phyloP scores from a whole-genome alignment of 305 asterid genomes.

The Ilex paraguariensis region DNA sequence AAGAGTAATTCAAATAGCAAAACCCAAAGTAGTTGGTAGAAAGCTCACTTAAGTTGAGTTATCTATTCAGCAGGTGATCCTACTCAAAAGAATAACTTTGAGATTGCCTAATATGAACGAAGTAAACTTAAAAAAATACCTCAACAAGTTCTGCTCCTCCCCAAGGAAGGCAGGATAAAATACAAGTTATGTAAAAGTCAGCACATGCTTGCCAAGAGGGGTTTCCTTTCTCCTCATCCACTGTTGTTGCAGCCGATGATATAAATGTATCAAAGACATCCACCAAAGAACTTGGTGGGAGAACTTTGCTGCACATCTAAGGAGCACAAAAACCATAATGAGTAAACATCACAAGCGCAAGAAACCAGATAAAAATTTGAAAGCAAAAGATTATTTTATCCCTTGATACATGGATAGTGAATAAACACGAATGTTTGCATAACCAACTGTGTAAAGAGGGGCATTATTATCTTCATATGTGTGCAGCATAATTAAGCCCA shows the following conservation, averaged over 20 bases:
- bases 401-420: neutral
- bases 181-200: slow-evolving; percentile 82
- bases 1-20: too few relatives aligned
- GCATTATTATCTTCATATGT: too few relatives aligned
- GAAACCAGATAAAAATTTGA: neutral
- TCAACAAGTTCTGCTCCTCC: slow-evolving; percentile 98
- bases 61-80: too few relatives aligned
- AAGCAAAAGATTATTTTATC: neutral
- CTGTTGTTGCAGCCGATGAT: slow-evolving; percentile 95
- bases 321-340: slow-evolving; percentile 9
- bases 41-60: too few relatives aligned
- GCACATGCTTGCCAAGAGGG: slow-evolving; percentile 99
- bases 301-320: slow-evolving; percentile 99
- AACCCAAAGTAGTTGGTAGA: too few relatives aligned
- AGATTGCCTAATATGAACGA: neutral
- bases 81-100: too few relatives aligned
- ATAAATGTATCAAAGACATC: slow-evolving; percentile 80
- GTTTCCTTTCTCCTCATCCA: slow-evolving; percentile 96
- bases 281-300: slow-evolving; percentile 80
- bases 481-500: too few relatives aligned
- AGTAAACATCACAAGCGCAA: neutral
- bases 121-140: slow-evolving; percentile 29
- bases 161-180: slow-evolving; percentile 96
- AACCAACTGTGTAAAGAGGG: too few relatives aligned
- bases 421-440: too few relatives aligned